Evolutionary conservation across 352 stramenopile genomes (phyloP), one percentile per base, ranked within the genome.

Genomic region (Phytophthora melonis): DNA sequence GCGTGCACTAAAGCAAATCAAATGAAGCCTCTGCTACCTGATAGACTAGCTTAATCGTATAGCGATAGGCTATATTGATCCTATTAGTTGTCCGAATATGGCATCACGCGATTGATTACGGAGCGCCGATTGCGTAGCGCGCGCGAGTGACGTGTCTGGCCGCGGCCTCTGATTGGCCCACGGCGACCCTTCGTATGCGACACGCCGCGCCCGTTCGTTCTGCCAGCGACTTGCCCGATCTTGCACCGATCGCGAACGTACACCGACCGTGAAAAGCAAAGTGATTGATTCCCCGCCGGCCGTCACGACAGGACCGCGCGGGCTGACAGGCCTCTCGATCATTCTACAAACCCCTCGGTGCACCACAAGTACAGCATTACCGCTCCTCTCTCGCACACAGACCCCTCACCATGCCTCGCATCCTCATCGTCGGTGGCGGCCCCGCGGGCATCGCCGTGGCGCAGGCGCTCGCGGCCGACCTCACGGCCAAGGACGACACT

Each of bases 361-460:
- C 55, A 34, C 47, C 45, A 14, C 68, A 69, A 64, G 61, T 19
- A 49, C 57, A 61, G 7, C 58, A 47, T 41, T 34, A 14, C n/a
- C 25, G 25, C 16, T 50, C 39, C 32, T 16, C 23, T 23, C 16
- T n/a, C n/a, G n/a, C 19, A n/a, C 5, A n/a, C 23, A 16, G 2
- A 1, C 23, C 36, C 5, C 36, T 14, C 25, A 58, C 7, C 53
- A 84, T 87, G 80, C 65, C 75, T 70, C 79, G 79, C 39, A 82
- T 91, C 36, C 70, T 91, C 36, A 86, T 91, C 70, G 59, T 91
- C 52, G 84, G 84, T 45, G 84, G 76, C 43, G 84, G 84, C 43
- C 68, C 73, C 14, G 82, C 81, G 8, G 84, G 84, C 25, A 81
- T 91, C 52, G 68, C 67, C 30, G 72, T 74, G 21, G 79, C 75